These are phyloP conservation scores for Russula sp. DNA, from an alignment of 768 basidiomycete species.

Conservation along the genomic window DNA sequence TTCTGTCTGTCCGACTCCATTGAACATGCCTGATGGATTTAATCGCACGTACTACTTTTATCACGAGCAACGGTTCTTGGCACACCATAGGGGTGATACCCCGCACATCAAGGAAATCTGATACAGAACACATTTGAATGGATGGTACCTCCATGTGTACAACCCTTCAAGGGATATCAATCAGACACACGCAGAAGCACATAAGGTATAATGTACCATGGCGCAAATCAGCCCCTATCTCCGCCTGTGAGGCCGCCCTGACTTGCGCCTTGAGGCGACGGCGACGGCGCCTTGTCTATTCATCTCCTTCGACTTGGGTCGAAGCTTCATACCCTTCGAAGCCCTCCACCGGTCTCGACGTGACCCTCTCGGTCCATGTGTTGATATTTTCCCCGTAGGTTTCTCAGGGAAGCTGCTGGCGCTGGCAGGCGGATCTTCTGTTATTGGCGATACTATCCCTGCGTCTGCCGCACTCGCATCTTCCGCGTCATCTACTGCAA, in stretches of 20 bases:
- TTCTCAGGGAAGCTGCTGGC: constrained; percentile 8
- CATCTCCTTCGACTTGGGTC: constrained; percentile 45
- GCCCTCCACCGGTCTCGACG: constrained; percentile 76
- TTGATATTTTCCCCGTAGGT: constrained; percentile 48
- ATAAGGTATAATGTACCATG: background rate
- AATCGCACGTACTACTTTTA: constrained; percentile 2
- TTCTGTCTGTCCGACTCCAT: background rate
- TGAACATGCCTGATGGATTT: background rate
- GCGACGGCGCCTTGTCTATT: constrained; percentile 58
- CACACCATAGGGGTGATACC: constrained; percentile 27
- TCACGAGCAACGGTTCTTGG: background rate
- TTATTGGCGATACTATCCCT: background rate
- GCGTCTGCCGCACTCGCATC: background rate
- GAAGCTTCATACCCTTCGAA: constrained; percentile 63
- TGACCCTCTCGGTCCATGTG: constrained; percentile 72
- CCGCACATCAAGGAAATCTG: constrained; percentile 23
- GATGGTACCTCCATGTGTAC: constrained; percentile 10
- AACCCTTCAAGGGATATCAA: background rate
- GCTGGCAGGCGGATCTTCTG: constrained; percentile 3
- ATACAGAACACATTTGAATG: constrained; percentile 3
- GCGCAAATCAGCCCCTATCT: constrained; percentile 36
- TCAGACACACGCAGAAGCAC: background rate
- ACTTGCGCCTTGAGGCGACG: constrained; percentile 51
- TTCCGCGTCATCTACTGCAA: background rate
- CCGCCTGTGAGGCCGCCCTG: constrained; percentile 65